Evolutionary conservation across 257 asterid genomes (phyloP).

Genomic region (Solanum dulcamara): DNA sequence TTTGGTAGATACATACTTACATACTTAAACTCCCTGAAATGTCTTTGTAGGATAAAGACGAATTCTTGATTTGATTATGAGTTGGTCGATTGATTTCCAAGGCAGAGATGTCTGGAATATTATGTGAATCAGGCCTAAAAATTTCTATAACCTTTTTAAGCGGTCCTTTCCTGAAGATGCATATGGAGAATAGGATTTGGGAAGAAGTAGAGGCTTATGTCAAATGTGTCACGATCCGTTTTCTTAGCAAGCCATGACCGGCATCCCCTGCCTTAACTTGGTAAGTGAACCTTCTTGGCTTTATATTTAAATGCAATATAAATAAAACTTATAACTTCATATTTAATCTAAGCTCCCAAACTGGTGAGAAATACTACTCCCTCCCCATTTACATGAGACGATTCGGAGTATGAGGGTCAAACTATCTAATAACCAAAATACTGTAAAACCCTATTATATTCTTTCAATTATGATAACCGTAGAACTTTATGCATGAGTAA

Average conservation of each 20-base stretch:
- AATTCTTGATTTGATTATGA: background rate
- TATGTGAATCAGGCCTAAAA: background rate
- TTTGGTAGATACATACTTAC: background rate
- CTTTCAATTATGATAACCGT: background rate
- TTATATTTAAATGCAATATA: background rate
- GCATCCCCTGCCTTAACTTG: background rate
- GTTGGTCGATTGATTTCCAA: background rate
- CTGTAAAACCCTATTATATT: background rate
- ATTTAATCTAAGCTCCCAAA: background rate
- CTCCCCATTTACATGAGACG: background rate
- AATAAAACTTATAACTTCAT: background rate
- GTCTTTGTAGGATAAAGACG: background rate
- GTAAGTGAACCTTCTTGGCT: background rate
- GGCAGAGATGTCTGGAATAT: background rate
- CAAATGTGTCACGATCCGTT: background rate
- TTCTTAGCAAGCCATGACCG: background rate
- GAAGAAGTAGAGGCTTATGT: background rate
- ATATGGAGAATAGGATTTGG: background rate
- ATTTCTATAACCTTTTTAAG: background rate
- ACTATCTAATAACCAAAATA: background rate
- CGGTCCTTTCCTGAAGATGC: background rate
- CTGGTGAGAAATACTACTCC: background rate
- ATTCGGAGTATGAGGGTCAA: background rate
- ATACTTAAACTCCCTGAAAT: background rate
- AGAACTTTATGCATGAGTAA: background rate